Conservation (phyloP, 1,284 basidiomycete species). For the Meripilus lineatus region DNA sequence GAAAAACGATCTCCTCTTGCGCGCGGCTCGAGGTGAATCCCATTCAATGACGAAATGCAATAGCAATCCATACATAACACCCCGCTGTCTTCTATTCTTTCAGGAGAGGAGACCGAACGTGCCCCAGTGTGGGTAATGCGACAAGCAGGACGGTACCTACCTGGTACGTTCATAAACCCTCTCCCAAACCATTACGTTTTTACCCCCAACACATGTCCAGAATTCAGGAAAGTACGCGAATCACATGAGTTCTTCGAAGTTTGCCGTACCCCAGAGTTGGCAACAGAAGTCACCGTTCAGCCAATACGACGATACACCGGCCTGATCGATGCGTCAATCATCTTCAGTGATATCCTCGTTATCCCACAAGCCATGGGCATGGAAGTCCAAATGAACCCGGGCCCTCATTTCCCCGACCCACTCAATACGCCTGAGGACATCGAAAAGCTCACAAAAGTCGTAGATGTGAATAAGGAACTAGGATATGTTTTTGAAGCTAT, state of each 20-base stretch:
- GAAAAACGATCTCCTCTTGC: conserved; percentile 86
- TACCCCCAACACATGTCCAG: conserved; percentile 34
- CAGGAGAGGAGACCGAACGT: conserved; percentile 83
- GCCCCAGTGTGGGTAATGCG: conserved; percentile 99
- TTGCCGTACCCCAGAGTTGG: conserved; percentile 84
- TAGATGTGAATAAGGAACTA: conserved; percentile 79
- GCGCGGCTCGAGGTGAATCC: conserved; percentile 74
- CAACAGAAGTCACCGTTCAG: conserved; percentile 85
- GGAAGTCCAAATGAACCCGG: conserved; percentile 91
- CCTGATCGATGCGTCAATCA: conserved; percentile 89
- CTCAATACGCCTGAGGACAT: conserved; percentile 76
- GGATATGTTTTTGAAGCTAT: conserved; percentile 91
- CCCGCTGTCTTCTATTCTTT: conserved; percentile 1
- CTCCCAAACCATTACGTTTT: background rate
- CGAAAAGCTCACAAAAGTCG: conserved; percentile 48
- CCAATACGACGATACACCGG: conserved; percentile 84
- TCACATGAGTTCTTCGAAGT: conserved; percentile 91
- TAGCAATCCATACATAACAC: conserved; percentile 1
- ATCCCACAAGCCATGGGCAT: conserved; percentile 94
- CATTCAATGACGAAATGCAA: conserved; percentile 1
- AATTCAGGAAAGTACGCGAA: conserved; percentile 82
- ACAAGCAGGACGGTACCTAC: conserved; percentile 94
- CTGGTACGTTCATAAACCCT: conserved; percentile 54
- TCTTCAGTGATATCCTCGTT: conserved; percentile 96
- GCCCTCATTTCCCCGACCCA: conserved; percentile 83